These are phyloP conservation scores for Amanita rubescens DNA, from an alignment of 768 basidiomycete species.

Conservation along the genomic window DNA sequence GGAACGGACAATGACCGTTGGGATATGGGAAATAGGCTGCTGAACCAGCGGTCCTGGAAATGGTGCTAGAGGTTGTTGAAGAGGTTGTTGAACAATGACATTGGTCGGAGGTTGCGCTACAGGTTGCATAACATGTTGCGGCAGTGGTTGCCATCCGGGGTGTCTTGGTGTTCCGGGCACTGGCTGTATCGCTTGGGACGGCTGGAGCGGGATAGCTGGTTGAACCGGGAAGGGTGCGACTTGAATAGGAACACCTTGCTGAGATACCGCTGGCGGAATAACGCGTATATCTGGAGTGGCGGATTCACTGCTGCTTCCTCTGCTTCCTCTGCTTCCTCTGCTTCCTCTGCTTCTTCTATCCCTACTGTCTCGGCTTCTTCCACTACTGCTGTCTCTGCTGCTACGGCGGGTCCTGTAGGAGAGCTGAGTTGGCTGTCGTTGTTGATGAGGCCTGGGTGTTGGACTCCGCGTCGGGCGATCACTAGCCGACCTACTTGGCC, in stretches of 20 bases:
- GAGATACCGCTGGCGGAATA: conserved; percentile 1
- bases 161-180: conserved; percentile 19
- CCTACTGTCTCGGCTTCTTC: not conserved
- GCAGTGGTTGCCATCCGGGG: conserved; percentile 17
- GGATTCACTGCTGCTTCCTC: not conserved
- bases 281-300: not conserved
- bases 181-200: conserved; percentile 7
- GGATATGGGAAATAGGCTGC: not conserved
- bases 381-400: conserved; percentile 4
- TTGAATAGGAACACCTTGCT: not conserved
- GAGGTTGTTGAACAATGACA: conserved; percentile 12
- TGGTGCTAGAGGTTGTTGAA: conserved; percentile 9
- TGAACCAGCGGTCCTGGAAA: conserved; percentile 7
- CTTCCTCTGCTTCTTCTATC: not conserved
- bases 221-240: not conserved
- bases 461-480: conserved; percentile 1
- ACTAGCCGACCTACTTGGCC: not conserved
- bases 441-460: not conserved
- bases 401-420: not conserved
- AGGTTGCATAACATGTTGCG: conserved; percentile 14
- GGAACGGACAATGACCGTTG: not conserved
- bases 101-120: conserved; percentile 16
- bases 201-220: conserved; percentile 1
- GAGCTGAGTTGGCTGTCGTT: conserved; percentile 4
- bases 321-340: not conserved